phyloP scores from a whole-genome alignment of 2,329 filamentous ascomycete genomes.

The Neurospora sp. region DNA sequence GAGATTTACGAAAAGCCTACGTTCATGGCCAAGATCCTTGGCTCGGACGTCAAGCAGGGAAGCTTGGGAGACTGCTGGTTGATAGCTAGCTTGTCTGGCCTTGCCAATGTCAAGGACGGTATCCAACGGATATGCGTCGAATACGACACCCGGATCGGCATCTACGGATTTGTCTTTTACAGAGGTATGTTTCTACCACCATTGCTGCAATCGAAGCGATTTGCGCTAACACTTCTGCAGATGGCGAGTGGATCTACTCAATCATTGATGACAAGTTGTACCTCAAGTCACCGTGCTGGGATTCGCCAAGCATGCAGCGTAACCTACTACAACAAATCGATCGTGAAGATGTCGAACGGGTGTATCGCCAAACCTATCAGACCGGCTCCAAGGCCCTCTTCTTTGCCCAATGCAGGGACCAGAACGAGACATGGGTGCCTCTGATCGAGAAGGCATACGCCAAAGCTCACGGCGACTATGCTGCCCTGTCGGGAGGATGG shows the following conservation, averaged over 20 bases:
- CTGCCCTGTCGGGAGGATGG: constrained; percentile 64
- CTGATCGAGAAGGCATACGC: constrained; percentile 73
- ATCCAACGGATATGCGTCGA: constrained; percentile 69
- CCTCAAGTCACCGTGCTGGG: constrained; percentile 72
- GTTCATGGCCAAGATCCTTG: constrained; percentile 56
- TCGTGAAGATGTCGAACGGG: constrained; percentile 54
- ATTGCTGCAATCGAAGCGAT: background rate
- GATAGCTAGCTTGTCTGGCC: constrained; percentile 66
- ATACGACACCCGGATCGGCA: constrained; percentile 64
- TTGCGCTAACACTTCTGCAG: constrained; percentile 24
- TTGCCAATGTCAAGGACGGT: constrained; percentile 62
- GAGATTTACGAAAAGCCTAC: constrained; percentile 67
- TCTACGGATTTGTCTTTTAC: constrained; percentile 86
- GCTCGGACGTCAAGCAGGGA: constrained; percentile 70
- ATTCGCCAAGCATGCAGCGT: constrained; percentile 66
- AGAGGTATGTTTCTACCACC: constrained; percentile 34
- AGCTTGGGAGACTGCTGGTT: constrained; percentile 76
- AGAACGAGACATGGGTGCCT: constrained; percentile 73
- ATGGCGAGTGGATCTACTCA: constrained; percentile 86
- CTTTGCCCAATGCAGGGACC: constrained; percentile 64
- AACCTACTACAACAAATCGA: constrained; percentile 67
- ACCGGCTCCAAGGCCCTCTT: constrained; percentile 66
- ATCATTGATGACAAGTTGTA: constrained; percentile 89
- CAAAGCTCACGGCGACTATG: constrained; percentile 73
- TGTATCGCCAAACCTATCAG: constrained; percentile 61